Evolutionary conservation across 1,284 basidiomycete species (phyloP).

Genomic region (Ustilago crameri): DNA sequence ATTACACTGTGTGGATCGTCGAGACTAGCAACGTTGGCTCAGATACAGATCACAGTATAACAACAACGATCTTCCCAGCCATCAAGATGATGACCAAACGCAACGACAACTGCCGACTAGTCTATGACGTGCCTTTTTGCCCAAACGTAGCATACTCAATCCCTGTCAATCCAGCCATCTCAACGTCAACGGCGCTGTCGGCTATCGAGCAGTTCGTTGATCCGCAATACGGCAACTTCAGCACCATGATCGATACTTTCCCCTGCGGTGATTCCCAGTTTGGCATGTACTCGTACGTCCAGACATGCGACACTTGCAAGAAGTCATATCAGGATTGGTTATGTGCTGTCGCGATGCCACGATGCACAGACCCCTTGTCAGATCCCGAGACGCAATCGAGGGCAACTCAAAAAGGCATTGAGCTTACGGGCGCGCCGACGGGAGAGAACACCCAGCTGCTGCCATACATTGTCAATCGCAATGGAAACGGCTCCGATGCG

Average conservation of each 20-base stretch:
- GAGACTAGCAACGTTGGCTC: constrained; percentile 46
- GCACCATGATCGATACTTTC: constrained; percentile 68
- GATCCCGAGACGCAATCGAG: constrained; percentile 49
- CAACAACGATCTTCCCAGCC: constrained; percentile 52
- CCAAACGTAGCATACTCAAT: constrained; percentile 70
- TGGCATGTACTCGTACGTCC: constrained; percentile 68
- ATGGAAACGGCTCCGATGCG: constrained; percentile 24
- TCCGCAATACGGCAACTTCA: constrained; percentile 67
- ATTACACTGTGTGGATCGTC: constrained; percentile 69
- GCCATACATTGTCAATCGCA: constrained; percentile 66
- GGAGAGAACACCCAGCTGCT: constrained; percentile 52
- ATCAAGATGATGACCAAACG: constrained; percentile 68
- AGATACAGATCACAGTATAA: constrained; percentile 21
- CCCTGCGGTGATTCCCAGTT: constrained; percentile 66
- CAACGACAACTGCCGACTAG: constrained; percentile 65
- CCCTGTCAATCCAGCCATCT: constrained; percentile 63
- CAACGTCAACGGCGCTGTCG: constrained; percentile 57
- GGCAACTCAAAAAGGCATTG: constrained; percentile 51
- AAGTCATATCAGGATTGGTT: constrained; percentile 68
- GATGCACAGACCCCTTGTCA: constrained; percentile 66
- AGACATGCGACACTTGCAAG: constrained; percentile 68
- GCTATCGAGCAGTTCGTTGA: constrained; percentile 64
- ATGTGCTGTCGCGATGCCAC: constrained; percentile 69
- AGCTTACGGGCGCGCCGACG: constrained; percentile 55
- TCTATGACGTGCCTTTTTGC: constrained; percentile 68